Base-by-base conservation (phyloP, 2,329 filamentous ascomycete species). In the Leptographium galeiforme region DNA sequence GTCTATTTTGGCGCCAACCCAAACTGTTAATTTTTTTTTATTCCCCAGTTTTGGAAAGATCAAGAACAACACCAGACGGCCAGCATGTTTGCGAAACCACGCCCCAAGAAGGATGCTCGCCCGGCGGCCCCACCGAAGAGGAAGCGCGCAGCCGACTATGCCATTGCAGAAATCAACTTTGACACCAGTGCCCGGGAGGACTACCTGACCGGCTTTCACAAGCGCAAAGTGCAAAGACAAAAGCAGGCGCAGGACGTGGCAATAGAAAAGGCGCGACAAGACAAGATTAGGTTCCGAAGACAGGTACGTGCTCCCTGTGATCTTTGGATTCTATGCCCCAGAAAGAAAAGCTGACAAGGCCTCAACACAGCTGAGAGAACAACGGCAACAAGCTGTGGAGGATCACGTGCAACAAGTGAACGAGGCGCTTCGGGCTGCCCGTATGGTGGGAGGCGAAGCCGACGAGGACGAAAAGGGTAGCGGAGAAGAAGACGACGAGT, bases 151-250 rank as follows among this genome's bases (percentile, higher is more conserved):
- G 67, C 68, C 57, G 64, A 75, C 14, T 72, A 74, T 47, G 70
- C 73, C 41, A 74, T 87, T 56, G 87, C 90, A 63, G 88, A 95
- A 66, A 85, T 98, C 67, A 81, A 74, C 51, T 98, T 97, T 70
- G 89, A 98, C 70, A 71, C 77, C 57, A 75, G 77, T 57, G 87
- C 87, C 47, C 84, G 93, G 59, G 73, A 85, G 59, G 89, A 97
- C 63, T 98, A 87, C 65, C 76, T 98, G 55, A 96, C 89, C 0
- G 93, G 93, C 3, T 98, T 98, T 70, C 90, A 91, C 73, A 98
- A 97, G 76, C 85, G 93, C 68, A 97, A 96, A 68, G 72, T 87
- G 52, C 85, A 89, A 66, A 79, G 93, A 40, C 82, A 84, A 60
- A 94, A 95, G 71, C 75, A 84, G 67, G 91, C 91, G 2, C 86